Conservation (phyloP, 495 filamentous ascomycete genomes). For the Podospora bellae-mahoneyi region DNA sequence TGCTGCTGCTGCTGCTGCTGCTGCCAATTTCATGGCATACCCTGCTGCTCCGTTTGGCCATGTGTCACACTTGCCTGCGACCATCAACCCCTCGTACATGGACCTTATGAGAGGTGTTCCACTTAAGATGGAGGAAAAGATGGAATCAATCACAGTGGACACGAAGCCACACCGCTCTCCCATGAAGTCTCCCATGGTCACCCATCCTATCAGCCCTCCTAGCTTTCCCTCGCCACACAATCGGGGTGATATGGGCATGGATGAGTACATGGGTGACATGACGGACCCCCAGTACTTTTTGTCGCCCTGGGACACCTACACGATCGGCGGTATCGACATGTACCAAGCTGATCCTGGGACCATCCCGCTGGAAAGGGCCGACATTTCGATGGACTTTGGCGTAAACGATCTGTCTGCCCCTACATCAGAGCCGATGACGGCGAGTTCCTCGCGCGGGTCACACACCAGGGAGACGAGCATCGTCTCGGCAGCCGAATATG, state of each 20-base stretch:
- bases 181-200: conserved; percentile 34
- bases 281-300: not conserved
- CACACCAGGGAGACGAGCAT: conserved; percentile 47
- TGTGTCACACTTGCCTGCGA: conserved; percentile 23
- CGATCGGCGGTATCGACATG: conserved; percentile 34
- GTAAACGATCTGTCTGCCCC: conserved; percentile 37
- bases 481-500: conserved; percentile 39
- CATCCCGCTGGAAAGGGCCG: conserved; percentile 26
- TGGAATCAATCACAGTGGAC: conserved; percentile 31
- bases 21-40: not conserved
- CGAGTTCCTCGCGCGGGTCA: conserved; percentile 40
- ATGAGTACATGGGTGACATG: conserved; percentile 33
- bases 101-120: conserved; percentile 34
- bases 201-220: conserved; percentile 22
- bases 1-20: not conserved
- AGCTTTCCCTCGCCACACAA: conserved; percentile 38
- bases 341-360: conserved; percentile 31
- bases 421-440: conserved; percentile 36
- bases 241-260: conserved; percentile 30
- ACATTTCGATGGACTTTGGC: conserved; percentile 33
- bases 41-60: conserved; percentile 18
- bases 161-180: conserved; percentile 26
- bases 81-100: conserved; percentile 36
- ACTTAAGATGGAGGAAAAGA: conserved; percentile 12
- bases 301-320: conserved; percentile 13